These are phyloP conservation scores for Inga laurina DNA, from an alignment of 306 rosid species.

Conservation along the genomic window DNA sequence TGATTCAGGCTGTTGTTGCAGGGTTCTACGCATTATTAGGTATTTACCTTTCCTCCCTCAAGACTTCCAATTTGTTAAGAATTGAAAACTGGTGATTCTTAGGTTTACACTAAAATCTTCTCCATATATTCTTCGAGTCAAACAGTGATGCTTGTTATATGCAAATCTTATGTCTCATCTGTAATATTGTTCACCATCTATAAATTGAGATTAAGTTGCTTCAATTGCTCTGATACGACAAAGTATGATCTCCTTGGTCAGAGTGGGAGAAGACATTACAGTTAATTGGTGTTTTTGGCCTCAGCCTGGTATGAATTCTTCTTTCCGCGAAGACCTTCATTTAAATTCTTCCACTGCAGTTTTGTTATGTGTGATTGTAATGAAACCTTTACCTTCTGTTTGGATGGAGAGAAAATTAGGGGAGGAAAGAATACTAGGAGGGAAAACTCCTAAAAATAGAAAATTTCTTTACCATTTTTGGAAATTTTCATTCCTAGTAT, in stretches of 20 bases:
- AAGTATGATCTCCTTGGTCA: constrained; percentile 34
- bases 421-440: no score
- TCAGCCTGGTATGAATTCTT: constrained; percentile 64
- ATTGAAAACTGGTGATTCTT: neutral
- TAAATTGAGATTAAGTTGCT: constrained; percentile 1
- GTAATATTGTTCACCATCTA: neutral
- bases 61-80: neutral
- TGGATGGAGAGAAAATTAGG: no score
- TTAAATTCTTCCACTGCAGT: constrained; percentile 21
- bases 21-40: constrained; percentile 74
- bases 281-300: constrained; percentile 68
- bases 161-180: neutral
- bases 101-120: neutral
- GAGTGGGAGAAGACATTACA: constrained; percentile 97
- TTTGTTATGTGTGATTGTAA: neutral
- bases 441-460: no score
- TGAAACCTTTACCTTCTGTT: neutral
- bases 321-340: constrained; percentile 25
- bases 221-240: constrained; percentile 34
- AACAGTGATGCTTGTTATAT: neutral
- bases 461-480: no score
- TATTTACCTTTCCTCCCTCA: constrained; percentile 34
- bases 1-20: constrained; percentile 66
- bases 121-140: neutral
- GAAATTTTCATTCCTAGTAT: no score